phyloP scores from a whole-genome alignment of 1,284 basidiomycete genomes.

The Ustilago xerochloae region DNA sequence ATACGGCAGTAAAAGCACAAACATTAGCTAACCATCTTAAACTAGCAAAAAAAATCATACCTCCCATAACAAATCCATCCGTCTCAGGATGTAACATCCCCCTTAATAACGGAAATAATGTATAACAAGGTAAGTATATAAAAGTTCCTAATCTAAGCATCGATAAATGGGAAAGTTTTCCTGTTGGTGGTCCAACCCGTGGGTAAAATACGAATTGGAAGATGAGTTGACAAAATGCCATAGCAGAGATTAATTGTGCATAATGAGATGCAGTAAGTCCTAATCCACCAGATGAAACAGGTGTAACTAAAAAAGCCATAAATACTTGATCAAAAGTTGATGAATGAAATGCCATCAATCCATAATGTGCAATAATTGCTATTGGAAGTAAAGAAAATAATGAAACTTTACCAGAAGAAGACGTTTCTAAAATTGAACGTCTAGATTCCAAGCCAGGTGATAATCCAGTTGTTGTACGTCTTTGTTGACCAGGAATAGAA shows the following conservation, averaged over 20 bases:
- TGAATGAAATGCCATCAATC: conserved; percentile 64
- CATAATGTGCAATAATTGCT: conserved; percentile 66
- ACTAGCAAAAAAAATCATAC: conserved; percentile 69
- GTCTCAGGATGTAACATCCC: conserved; percentile 67
- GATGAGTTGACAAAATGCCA: conserved; percentile 61
- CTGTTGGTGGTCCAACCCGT: conserved; percentile 71
- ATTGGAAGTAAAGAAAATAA: conserved; percentile 59
- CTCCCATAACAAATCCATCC: conserved; percentile 69
- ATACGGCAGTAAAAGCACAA: conserved; percentile 67
- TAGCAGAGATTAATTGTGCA: conserved; percentile 66
- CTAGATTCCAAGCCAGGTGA: conserved; percentile 8
- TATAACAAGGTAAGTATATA: conserved; percentile 53
- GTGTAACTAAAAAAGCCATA: conserved; percentile 68
- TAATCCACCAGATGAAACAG: conserved; percentile 61
- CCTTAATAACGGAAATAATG: conserved; percentile 70
- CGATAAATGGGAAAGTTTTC: conserved; percentile 62
- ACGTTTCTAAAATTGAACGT: neutral
- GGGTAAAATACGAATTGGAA: conserved; percentile 74
- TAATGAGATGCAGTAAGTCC: conserved; percentile 67
- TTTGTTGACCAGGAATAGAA: conserved; percentile 6
- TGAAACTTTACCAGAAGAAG: conserved; percentile 12
- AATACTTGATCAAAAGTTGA: conserved; percentile 68
- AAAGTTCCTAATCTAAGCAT: conserved; percentile 63
- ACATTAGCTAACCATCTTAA: conserved; percentile 69
- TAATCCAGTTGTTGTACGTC: neutral